These are phyloP conservation scores for Scytalidium sp. DNA, from an alignment of 2,329 filamentous ascomycete genomes.

Conservation along the genomic window DNA sequence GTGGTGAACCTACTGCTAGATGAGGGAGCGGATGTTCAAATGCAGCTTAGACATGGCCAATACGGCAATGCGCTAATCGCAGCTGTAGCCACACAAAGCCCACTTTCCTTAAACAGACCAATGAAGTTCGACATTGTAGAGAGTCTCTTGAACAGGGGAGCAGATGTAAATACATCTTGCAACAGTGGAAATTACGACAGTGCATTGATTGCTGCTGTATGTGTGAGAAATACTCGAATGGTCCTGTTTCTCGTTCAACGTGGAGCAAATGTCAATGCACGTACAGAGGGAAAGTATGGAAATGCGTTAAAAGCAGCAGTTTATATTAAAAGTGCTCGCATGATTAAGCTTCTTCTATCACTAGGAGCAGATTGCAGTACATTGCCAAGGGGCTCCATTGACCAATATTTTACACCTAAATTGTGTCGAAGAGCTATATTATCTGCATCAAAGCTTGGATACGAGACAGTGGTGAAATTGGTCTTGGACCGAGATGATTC, in stretches of 20 bases:
- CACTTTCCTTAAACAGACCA: conserved; percentile 1
- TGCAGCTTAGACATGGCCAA: conserved; percentile 5
- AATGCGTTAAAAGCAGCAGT: not conserved
- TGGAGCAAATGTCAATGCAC: conserved; percentile 7
- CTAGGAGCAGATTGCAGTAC: not conserved
- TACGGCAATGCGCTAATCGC: conserved; percentile 6
- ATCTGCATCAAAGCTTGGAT: too few relatives aligned
- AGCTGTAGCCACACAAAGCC: conserved; percentile 1
- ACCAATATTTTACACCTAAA: too few relatives aligned
- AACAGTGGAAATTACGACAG: conserved; percentile 4
- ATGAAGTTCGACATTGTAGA: conserved; percentile 9
- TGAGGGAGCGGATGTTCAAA: conserved; percentile 7
- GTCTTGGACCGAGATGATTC: too few relatives aligned
- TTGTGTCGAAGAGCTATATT: too few relatives aligned
- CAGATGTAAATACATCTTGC: conserved; percentile 5
- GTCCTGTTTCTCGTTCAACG: conserved; percentile 8
- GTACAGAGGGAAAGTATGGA: not conserved
- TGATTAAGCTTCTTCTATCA: not conserved
- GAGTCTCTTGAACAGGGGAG: conserved; percentile 8
- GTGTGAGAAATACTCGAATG: not conserved
- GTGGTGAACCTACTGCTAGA: conserved; percentile 9
- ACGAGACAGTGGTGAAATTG: too few relatives aligned
- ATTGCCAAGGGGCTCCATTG: too few relatives aligned
- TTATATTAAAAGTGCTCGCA: not conserved
- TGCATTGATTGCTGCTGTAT: conserved; percentile 6